Base-by-base conservation (phyloP, 768 basidiomycete genomes). In the Cyathus striatus region DNA sequence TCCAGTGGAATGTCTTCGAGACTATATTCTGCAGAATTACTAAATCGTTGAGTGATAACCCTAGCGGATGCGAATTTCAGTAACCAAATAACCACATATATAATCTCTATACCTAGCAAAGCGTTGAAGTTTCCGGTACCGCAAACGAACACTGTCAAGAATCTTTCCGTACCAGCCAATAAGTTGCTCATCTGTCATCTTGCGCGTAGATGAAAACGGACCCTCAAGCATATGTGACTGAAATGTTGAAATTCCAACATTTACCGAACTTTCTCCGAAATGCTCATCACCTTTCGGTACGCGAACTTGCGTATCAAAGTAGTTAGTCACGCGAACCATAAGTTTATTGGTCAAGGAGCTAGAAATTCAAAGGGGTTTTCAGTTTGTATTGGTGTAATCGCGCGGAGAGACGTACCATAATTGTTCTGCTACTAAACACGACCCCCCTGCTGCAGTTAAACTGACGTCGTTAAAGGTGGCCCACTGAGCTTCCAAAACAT, bases 401-500 rank as follows among this genome's bases (percentile, higher is more conserved):
- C n/a, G n/a, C n/a, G n/a, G n/a, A 42, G 23, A 37, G 44, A 56
- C 84, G 39, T 56, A 95, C 95, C 92, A 95, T 51, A 97, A 79
- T 54, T 96, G 90, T 64, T 98, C 95, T 9, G 94, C 94, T 7
- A 99, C 93, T 3, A 95, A 68, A 41, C 86, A 66, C 16, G 95
- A 92, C 18, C 94, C 96, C 4, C 90, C 90, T 16, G 80, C 72
- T 6, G 92, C 85, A 26, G 84, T 88, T 60, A 93, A 72, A 45
- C 91, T 92, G 40, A 95, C 91, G 59, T 90, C 89, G 50, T 88
- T 89, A 63, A 98, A 83, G 17, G 95, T 94, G 16, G 88, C 85
- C 89, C 93, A 95, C 54, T 98, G 93, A 5, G 86, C 83, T 58
- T 99, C 95, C 26, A 99, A 73, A n/a, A 98, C 82, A 59, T 98